phyloP scores from a whole-genome alignment of 1,139 yeast genomes.

The Nakaseomyces glabratus region DNA sequence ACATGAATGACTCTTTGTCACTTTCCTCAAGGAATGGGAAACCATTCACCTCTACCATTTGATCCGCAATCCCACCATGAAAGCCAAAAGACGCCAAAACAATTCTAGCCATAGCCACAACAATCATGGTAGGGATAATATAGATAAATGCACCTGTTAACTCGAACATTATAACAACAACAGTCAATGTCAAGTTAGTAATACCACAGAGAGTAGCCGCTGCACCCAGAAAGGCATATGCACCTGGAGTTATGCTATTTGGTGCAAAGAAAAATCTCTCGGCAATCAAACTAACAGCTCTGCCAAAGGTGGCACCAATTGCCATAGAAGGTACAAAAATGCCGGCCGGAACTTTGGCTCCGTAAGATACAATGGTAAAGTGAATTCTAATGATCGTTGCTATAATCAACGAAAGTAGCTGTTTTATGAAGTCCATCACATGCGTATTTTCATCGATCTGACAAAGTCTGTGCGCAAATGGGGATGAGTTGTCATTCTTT shows the following conservation, averaged over 20 bases:
- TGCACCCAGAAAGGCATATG: constrained; percentile 94
- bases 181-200: constrained; percentile 83
- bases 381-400: constrained; percentile 69
- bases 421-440: constrained; percentile 21
- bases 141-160: constrained; percentile 87
- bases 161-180: constrained; percentile 93
- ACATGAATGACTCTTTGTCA: constrained; percentile 45
- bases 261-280: constrained; percentile 40
- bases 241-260: constrained; percentile 76
- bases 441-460: constrained; percentile 35
- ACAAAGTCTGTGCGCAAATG: constrained; percentile 44
- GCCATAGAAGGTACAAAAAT: constrained; percentile 97
- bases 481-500: constrained; percentile 28
- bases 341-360: constrained; percentile 90
- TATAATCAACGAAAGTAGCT: constrained; percentile 44
- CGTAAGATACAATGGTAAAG: constrained; percentile 77
- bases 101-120: constrained; percentile 80
- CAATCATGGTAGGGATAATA: constrained; percentile 92
- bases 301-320: constrained; percentile 88
- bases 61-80: constrained; percentile 82
- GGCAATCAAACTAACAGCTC: constrained; percentile 60
- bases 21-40: constrained; percentile 75
- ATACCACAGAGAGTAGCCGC: constrained; percentile 93
- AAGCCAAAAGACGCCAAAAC: constrained; percentile 69
- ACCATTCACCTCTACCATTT: constrained; percentile 84